phyloP scores from a whole-genome alignment of 1,139 yeast species.

The Debaryomycetaceae sp. region DNA sequence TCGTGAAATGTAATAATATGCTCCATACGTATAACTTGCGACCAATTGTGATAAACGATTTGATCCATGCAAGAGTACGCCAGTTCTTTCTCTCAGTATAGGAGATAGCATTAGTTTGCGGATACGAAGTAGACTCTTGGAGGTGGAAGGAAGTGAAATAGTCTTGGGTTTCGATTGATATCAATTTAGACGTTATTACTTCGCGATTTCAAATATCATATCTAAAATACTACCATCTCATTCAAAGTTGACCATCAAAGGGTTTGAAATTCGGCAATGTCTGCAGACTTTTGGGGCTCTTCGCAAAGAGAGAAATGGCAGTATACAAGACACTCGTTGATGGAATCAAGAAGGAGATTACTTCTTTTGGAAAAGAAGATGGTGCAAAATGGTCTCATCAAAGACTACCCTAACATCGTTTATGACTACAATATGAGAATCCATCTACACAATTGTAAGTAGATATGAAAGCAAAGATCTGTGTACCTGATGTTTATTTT shows the following conservation, averaged over 20 bases:
- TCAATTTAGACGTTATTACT: no score
- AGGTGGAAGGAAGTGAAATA: no score
- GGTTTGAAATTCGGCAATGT: conserved; percentile 21
- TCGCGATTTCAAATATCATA: neutral
- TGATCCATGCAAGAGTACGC: no score
- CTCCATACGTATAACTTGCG: no score
- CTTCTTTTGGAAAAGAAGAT: conserved; percentile 41
- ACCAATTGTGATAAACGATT: no score
- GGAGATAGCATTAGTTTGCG: no score
- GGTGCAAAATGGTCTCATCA: conserved; percentile 46
- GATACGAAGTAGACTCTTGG: no score
- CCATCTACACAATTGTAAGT: conserved; percentile 53
- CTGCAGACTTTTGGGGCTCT: conserved; percentile 48
- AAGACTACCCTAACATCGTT: conserved; percentile 41
- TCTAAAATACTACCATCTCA: neutral
- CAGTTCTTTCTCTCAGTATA: no score
- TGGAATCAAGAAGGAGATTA: conserved; percentile 38
- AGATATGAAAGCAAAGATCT: neutral
- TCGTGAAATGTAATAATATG: no score
- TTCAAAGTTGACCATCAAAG: neutral
- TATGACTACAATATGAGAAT: conserved; percentile 66
- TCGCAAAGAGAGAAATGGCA: conserved; percentile 46
- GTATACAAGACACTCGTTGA: conserved; percentile 34
- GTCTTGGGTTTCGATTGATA: no score
- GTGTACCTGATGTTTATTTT: neutral